Base-by-base conservation (phyloP, 1,284 basidiomycete species). In the Leccinum huronense region DNA sequence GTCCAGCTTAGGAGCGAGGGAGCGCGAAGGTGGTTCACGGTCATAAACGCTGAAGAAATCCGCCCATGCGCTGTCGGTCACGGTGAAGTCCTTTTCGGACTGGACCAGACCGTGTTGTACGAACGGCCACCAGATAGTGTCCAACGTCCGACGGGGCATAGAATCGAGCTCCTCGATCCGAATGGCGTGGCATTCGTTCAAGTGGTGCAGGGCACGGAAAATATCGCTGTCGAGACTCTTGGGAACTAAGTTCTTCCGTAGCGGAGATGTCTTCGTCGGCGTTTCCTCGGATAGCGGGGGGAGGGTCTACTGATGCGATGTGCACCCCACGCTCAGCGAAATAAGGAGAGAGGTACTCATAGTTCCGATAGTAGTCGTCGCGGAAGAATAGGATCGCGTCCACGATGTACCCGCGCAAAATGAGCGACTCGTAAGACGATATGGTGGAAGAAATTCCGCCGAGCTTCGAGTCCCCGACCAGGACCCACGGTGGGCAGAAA, bases 361-460 rank as follows among this genome's bases (percentile, higher is more conserved):
- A 88, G 75, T 98, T 98, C 14, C 84, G 84, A 77, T 94, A 96
- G 71, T 95, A 95, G 11, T 86, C 80, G 67, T 96, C 93, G n/a
- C 84, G 84, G 75, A 98, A 94, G 66, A 97, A 81, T 14, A 98
- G 75, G n/a, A 98, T 84, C 13, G 91, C 86, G 60, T 96, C 93
- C 67, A 99, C 81, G 57, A 89, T 88, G 79, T 95, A 98, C 10
- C 97, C 97, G 7, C 95, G 88, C n/a, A 98, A 77, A 3, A 89
- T 73, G 10, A 98, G 86, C 13, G 94, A 92, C 74, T 99, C 97
- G 78, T 95, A 98, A 0, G 97, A 88, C 1, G 95, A 88, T 63
- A 98, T 89, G 0, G 97, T 98, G 0, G 95, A 92, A 16, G 94
- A 97, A 66, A 98, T 98, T 1, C 97, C 97, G 16, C 97, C 97